Base-by-base conservation (phyloP, 164 flowering plant species). In the Buxus sempervirens region DNA sequence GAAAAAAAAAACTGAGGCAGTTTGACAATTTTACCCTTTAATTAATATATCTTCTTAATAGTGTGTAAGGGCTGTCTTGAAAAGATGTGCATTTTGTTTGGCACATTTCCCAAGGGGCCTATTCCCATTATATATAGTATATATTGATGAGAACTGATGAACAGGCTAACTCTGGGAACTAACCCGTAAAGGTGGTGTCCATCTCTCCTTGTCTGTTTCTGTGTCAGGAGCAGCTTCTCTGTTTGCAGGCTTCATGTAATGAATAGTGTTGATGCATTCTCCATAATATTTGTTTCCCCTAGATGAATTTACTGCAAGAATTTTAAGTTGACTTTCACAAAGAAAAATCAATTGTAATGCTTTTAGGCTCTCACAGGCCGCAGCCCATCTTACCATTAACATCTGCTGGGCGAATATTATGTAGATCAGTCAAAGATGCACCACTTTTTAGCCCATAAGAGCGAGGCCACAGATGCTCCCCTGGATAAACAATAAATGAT, bases 391-490 rank as follows among this genome's bases (percentile, higher is more conserved):
- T 68, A 82, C 89, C 86, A 67, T 85, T 85, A 21, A 68, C 79
- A 71, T 85, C 86, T 64, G 84, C 84, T 25, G 86, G 85, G 32
- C 81, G 82, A 42, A 85, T 78, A 64, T 83, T 85, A 71, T 85
- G 84, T 63, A 85, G 67, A 72, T 83, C 89, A 65, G 82, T 83
- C 28, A 82, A 65, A 56, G 86, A 77, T 62, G 82, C 78, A 66
- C 82, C 78, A 41, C 26, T 24, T 8, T 38, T 70, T 58, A 82
- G 62, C 45, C 86, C 89, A 75, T 83, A 85, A 41, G 89, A 85
- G 56, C 85, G 86, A 64, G 86, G 86, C 89, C 89, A 85, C 20
- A 85, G 54, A 76, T 85, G 86, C 63, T 85, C 89, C 68, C 89
- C 89, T 85, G 76, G 42, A 76, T 58, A 56, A 25, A 72, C 21